These are phyloP conservation scores for Epipyxis sp. DNA, from an alignment of 108 stramenopile species.

Conservation along the genomic window DNA sequence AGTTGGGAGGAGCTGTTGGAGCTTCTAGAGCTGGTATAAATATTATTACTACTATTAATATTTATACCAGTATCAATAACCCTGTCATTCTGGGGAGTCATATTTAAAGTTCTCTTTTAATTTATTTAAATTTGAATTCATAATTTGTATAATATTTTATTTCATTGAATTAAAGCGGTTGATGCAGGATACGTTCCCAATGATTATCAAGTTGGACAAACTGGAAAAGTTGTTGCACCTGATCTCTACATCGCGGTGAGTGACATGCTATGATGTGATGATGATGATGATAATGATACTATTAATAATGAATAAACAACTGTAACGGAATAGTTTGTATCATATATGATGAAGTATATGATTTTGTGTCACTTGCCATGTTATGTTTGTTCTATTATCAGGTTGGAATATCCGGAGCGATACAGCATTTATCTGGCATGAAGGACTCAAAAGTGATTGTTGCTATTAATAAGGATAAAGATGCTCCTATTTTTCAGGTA, in stretches of 20 bases:
- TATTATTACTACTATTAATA: no score
- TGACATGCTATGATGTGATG: no score
- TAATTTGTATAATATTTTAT: no score
- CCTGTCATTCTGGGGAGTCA: no score
- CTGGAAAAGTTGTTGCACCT: constrained; percentile 96
- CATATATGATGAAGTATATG: no score
- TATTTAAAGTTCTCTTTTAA: no score
- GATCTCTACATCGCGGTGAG: constrained; percentile 57
- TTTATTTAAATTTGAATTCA: no score
- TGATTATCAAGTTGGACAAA: constrained; percentile 98
- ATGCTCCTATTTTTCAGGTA: constrained; percentile 99
- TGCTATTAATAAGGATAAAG: constrained; percentile 97
- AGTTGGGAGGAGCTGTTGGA: constrained; percentile 70
- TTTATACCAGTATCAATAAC: no score
- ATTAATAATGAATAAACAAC: constrained; percentile 5
- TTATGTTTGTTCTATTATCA: constrained; percentile 77
- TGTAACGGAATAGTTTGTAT: no score
- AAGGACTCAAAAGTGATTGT: constrained; percentile 98
- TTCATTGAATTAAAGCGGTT: constrained; percentile 94
- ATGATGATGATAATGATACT: no score
- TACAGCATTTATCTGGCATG: constrained; percentile 98
- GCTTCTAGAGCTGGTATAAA: constrained; percentile 27
- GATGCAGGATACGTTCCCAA: constrained; percentile 97
- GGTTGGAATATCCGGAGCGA: constrained; percentile 99
- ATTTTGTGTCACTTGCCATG: not conserved